phyloP scores from a whole-genome alignment of 176 grass and related monocot genomes.

The Carex pumila region DNA sequence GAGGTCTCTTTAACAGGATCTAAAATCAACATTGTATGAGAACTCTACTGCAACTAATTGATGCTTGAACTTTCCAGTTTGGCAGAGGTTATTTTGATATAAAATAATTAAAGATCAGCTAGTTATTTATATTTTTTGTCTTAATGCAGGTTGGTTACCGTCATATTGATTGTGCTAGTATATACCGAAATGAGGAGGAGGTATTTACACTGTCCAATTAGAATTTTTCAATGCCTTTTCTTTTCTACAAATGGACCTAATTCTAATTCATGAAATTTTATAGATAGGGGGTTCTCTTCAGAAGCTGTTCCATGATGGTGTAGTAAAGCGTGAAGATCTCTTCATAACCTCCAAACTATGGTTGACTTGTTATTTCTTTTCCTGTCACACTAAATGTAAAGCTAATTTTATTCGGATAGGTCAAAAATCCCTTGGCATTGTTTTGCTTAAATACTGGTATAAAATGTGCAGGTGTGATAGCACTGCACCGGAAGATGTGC shows the following conservation, averaged over 20 bases:
- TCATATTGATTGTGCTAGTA: constrained; percentile 76
- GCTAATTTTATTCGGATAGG: background rate
- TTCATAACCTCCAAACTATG: constrained; percentile 25
- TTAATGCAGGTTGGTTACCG: constrained; percentile 67
- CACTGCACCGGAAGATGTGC: constrained; percentile 51
- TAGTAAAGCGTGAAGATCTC: constrained; percentile 23
- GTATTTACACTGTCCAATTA: constrained; percentile 23
- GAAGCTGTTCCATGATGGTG: constrained; percentile 9
- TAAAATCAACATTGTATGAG: too few species aligned
- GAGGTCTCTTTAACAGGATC: too few species aligned
- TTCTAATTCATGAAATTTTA: background rate
- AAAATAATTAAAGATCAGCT: background rate
- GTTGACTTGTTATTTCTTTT: background rate
- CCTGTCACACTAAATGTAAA: background rate
- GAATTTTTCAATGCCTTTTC: background rate
- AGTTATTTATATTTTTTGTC: background rate
- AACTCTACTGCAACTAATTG: too few species aligned
- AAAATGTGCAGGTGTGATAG: constrained; percentile 40
- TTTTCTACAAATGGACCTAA: background rate
- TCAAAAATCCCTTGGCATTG: background rate
- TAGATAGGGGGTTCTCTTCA: background rate
- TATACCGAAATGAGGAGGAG: constrained; percentile 78
- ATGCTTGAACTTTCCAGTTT: background rate
- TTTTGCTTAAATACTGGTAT: background rate
- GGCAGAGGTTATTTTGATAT: background rate